Conservation (phyloP, 2,329 filamentous ascomycete genomes). For the Pseudogymnoascus sp. region DNA sequence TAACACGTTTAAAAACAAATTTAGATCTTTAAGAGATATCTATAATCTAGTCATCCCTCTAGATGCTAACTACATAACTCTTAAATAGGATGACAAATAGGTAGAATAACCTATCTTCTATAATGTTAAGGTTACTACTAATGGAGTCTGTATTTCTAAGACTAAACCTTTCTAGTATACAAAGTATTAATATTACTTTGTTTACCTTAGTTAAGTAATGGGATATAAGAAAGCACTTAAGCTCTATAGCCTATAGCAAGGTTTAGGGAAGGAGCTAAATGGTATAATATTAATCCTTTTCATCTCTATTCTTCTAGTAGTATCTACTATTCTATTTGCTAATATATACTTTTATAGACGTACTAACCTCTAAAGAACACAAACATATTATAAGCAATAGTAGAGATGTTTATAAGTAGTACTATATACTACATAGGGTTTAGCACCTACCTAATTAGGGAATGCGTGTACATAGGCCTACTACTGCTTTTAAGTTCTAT, state of each 20-base stretch:
- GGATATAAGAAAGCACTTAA: slow-evolving; percentile 21
- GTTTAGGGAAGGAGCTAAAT: slow-evolving; percentile 23
- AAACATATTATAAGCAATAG: slow-evolving; percentile 18
- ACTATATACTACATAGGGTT: slow-evolving; percentile 20
- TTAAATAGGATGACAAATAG: slow-evolving; percentile 21
- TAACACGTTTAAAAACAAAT: slow-evolving; percentile 21
- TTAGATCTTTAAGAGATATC: slow-evolving; percentile 18
- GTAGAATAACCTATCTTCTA: no score
- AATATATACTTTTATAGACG: slow-evolving; percentile 15
- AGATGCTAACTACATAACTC: slow-evolving; percentile 17
- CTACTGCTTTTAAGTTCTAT: no score
- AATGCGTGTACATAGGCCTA: no score
- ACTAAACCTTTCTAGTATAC: slow-evolving; percentile 31
- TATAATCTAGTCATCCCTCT: slow-evolving; percentile 21
- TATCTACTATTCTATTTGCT: background rate
- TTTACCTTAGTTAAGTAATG: slow-evolving; percentile 28
- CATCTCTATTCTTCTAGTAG: background rate
- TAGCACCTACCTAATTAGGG: no score
- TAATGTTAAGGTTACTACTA: slow-evolving; percentile 17
- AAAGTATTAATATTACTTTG: slow-evolving; percentile 32
- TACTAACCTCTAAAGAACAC: slow-evolving; percentile 18
- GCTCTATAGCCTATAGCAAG: slow-evolving; percentile 22
- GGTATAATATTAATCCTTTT: slow-evolving; percentile 15
- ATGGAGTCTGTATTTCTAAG: slow-evolving; percentile 17
- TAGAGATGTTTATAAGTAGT: slow-evolving; percentile 16